Percentiles rank a stretch among this genome's conserved stretches.
Evolutionary conservation across 1,139 yeast genomes (phyloP).

Genomic region (Taphrina deformans): DNA sequence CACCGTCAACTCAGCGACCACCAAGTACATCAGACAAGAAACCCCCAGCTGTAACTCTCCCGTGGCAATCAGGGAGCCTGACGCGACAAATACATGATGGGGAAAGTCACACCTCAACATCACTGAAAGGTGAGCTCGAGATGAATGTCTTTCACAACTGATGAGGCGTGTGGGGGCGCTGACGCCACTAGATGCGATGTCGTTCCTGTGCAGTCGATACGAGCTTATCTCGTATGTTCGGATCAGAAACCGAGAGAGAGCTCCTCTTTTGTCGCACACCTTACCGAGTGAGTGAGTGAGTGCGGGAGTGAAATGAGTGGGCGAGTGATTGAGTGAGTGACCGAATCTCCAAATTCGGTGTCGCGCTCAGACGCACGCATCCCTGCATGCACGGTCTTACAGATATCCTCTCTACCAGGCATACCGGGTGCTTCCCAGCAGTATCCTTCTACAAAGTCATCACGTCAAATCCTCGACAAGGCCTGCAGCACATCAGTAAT

Average conservation of each 20-base stretch:
- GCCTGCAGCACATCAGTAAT: not conserved
- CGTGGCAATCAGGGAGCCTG: no score
- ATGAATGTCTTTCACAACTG: not conserved
- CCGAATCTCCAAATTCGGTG: not conserved
- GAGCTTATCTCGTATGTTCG: not conserved
- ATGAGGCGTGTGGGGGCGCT: not conserved
- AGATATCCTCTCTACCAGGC: not conserved
- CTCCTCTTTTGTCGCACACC: no score
- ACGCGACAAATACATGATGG: no score
- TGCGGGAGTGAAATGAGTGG: no score
- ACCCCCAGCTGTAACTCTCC: no score
- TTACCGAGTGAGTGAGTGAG: no score
- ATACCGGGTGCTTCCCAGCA: not conserved
- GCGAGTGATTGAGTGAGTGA: no score
- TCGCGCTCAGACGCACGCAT: not conserved
- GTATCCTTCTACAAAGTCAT: not conserved
- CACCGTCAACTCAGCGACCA: no score
- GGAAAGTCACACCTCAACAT: no score
- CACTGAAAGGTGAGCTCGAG: no score
- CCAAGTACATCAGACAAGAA: no score
- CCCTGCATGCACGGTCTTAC: not conserved
- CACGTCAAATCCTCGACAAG: not conserved
- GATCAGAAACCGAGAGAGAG: no score
- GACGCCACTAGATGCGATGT: not conserved
- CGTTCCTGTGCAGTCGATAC: not conserved